phyloP scores from a whole-genome alignment of 768 basidiomycete genomes.

The Infundibulicybe gibba region DNA sequence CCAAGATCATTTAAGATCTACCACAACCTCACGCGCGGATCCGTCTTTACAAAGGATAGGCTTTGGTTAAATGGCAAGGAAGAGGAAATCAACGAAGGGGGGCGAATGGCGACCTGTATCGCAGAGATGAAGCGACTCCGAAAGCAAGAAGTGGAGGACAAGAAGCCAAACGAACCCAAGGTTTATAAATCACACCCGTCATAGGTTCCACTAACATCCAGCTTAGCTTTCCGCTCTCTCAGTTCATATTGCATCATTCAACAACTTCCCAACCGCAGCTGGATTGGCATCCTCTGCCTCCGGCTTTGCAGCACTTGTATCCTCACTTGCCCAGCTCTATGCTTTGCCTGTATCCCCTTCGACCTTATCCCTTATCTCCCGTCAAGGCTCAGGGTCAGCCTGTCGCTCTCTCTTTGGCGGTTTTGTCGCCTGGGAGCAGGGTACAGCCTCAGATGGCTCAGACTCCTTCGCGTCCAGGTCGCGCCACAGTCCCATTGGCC shows the following conservation, averaged over 20 bases:
- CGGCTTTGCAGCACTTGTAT: constrained; percentile 92
- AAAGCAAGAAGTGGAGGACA: constrained; percentile 66
- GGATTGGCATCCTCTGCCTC: constrained; percentile 97
- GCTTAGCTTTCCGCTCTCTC: constrained; percentile 62
- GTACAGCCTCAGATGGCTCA: constrained; percentile 58
- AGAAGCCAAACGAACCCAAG: constrained; percentile 60
- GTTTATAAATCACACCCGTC: constrained; percentile 31
- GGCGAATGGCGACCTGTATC: constrained; percentile 83
- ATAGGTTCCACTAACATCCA: constrained; percentile 5
- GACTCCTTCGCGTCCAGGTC: constrained; percentile 90
- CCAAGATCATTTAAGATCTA: constrained; percentile 93
- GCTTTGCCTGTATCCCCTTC: constrained; percentile 74
- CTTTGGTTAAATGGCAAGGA: constrained; percentile 95
- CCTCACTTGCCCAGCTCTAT: constrained; percentile 87
- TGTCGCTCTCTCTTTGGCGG: constrained; percentile 98
- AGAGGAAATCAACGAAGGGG: constrained; percentile 81
- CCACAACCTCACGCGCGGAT: constrained; percentile 88
- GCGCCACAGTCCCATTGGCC: constrained; percentile 90
- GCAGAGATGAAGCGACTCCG: constrained; percentile 79
- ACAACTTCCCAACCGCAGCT: constrained; percentile 99
- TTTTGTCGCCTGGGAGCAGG: constrained; percentile 94
- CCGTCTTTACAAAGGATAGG: constrained; percentile 62
- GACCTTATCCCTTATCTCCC: constrained; percentile 87
- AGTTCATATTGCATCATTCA: constrained; percentile 90
- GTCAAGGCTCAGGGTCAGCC: constrained; percentile 96